Percentiles rank a stretch among this genome's conserved stretches.
Evolutionary conservation across 1,284 basidiomycete species (phyloP).

Genomic region (Neonothopanus nambi): DNA sequence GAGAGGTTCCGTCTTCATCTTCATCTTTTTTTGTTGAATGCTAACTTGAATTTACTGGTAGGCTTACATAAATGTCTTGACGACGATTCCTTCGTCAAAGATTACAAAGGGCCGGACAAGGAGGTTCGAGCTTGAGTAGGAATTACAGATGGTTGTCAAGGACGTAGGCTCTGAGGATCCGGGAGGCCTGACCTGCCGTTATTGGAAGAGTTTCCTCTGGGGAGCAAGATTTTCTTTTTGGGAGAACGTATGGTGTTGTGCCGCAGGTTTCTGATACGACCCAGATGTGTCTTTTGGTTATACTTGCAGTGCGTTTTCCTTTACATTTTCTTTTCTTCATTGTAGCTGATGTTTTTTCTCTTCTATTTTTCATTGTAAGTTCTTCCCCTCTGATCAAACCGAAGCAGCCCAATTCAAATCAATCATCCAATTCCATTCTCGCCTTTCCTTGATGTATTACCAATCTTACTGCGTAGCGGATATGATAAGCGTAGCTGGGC

Average conservation of each 20-base stretch:
- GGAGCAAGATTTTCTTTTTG: too few species aligned
- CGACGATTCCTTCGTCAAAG: constrained; percentile 89
- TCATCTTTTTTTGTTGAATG: neutral
- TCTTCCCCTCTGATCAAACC: constrained; percentile 77
- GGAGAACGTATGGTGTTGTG: too few species aligned
- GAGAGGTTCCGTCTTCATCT: constrained; percentile 20
- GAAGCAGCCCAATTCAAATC: constrained; percentile 81
- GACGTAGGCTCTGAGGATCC: constrained; percentile 87
- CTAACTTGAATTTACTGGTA: too few species aligned
- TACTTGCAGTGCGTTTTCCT: constrained; percentile 68
- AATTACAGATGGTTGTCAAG: constrained; percentile 81
- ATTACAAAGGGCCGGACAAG: constrained; percentile 83
- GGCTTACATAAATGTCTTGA: constrained; percentile 89
- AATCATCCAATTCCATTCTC: constrained; percentile 68
- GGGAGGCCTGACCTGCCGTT: constrained; percentile 79
- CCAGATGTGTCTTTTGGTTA: constrained; percentile 69
- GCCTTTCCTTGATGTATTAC: too few species aligned
- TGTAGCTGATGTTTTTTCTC: neutral
- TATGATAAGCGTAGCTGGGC: constrained; percentile 73
- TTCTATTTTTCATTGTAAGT: too few species aligned
- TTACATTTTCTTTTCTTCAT: constrained; percentile 2
- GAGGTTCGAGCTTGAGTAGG: constrained; percentile 85
- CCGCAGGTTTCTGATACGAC: too few species aligned
- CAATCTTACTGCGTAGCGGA: too few species aligned
- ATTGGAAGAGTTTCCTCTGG: constrained; percentile 87